Conservation (phyloP, 352 stramenopile genomes). For the Peronospora farinosa region DNA sequence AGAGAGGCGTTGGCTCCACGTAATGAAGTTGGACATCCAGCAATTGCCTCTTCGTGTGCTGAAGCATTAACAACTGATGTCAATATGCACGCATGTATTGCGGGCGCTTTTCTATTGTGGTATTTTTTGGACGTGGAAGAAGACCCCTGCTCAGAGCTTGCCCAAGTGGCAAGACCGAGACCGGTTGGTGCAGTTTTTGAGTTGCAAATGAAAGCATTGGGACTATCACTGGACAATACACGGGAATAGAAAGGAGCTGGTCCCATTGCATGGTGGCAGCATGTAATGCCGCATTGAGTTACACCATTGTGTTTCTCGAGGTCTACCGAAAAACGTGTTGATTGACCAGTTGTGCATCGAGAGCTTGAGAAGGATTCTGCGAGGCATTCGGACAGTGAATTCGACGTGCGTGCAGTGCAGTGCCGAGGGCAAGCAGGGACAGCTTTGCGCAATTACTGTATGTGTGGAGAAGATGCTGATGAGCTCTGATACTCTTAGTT, state of each 20-base stretch:
- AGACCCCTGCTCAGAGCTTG: conserved; percentile 14
- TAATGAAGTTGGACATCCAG: conserved; percentile 42
- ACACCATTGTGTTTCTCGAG: conserved; percentile 62
- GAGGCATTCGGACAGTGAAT: conserved; percentile 45
- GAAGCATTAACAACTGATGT: not conserved
- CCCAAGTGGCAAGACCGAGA: too few relatives aligned
- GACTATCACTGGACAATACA: conserved; percentile 54
- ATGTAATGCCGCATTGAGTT: conserved; percentile 37
- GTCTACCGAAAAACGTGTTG: conserved; percentile 66
- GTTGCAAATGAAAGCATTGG: conserved; percentile 55
- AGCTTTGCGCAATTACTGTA: conserved; percentile 58
- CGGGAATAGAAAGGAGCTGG: conserved; percentile 56
- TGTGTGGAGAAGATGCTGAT: conserved; percentile 76
- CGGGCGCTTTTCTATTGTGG: conserved; percentile 58
- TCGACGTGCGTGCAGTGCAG: conserved; percentile 28
- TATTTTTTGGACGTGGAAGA: conserved; percentile 60
- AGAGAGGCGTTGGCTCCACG: conserved; percentile 27
- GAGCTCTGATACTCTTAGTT: conserved; percentile 49
- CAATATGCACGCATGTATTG: conserved; percentile 26
- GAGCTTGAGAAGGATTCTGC: conserved; percentile 45
- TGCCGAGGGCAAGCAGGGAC: conserved; percentile 56
- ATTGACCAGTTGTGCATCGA: conserved; percentile 52
- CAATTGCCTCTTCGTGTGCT: conserved; percentile 21
- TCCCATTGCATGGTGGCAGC: conserved; percentile 70
- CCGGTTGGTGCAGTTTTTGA: too few relatives aligned